These are phyloP conservation scores for Yueomyces sp. DNA, from an alignment of 1,139 yeast genomes.

Conservation along the genomic window DNA sequence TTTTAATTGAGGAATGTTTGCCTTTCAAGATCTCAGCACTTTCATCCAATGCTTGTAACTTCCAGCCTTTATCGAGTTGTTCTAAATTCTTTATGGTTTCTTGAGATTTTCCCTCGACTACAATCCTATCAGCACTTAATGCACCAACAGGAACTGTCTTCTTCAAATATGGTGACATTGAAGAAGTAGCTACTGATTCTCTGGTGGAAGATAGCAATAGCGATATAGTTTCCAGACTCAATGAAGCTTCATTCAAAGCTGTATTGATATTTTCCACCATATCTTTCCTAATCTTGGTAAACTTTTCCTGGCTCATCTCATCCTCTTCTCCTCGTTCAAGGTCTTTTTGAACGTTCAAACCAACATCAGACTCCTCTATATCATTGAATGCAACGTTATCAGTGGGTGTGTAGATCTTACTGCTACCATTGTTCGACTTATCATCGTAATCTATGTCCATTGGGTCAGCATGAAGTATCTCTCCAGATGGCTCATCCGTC, in stretches of 20 bases:
- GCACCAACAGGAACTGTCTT: slow-evolving; percentile 74
- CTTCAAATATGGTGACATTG: slow-evolving; percentile 80
- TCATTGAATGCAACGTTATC: background rate
- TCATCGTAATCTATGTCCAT: slow-evolving; percentile 6
- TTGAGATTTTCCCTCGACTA: slow-evolving; percentile 7
- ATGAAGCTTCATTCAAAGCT: slow-evolving; percentile 81
- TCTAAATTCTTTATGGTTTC: slow-evolving; percentile 13
- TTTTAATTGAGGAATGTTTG: slow-evolving; percentile 39
- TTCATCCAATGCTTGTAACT: slow-evolving; percentile 50
- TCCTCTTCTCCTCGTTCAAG: background rate
- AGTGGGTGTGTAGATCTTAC: background rate
- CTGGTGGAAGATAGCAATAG: slow-evolving; percentile 67
- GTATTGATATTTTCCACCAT: slow-evolving; percentile 43
- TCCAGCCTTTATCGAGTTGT: slow-evolving; percentile 72
- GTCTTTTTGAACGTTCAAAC: background rate
- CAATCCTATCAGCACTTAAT: slow-evolving; percentile 51
- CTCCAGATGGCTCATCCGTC: slow-evolving; percentile 4
- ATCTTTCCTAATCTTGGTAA: slow-evolving; percentile 43
- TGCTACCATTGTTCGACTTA: background rate
- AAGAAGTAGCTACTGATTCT: slow-evolving; percentile 74
- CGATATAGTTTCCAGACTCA: slow-evolving; percentile 79
- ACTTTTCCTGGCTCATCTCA: slow-evolving; percentile 32
- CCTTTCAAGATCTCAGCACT: slow-evolving; percentile 40
- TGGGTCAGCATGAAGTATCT: slow-evolving; percentile 8
- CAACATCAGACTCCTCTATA: background rate